phyloP scores from a whole-genome alignment of 805 yeast species.

The Candida alai region DNA sequence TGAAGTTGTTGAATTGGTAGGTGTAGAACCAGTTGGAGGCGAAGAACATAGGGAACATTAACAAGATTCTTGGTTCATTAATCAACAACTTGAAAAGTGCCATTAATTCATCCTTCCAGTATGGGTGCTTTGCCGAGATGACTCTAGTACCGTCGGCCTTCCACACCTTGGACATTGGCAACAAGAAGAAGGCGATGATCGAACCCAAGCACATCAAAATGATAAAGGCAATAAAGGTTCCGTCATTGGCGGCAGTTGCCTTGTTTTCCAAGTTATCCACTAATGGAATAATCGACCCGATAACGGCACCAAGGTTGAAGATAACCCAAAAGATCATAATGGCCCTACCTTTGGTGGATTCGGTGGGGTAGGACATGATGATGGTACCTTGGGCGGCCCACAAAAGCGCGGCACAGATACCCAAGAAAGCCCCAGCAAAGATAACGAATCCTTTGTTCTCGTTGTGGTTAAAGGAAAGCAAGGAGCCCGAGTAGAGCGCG shows the following conservation, averaged over 20 bases:
- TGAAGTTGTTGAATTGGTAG: conserved; percentile 58
- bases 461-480: conserved; percentile 45
- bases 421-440: conserved; percentile 55
- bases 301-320: conserved; percentile 59
- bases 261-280: conserved; percentile 44
- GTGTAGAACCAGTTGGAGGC: conserved; percentile 67
- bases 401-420: conserved; percentile 50
- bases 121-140: conserved; percentile 40
- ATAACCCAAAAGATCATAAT: conserved; percentile 58
- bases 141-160: conserved; percentile 50
- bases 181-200: conserved; percentile 40
- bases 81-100: conserved; percentile 37
- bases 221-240: conserved; percentile 53
- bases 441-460: conserved; percentile 49
- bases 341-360: conserved; percentile 48
- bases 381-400: conserved; percentile 62
- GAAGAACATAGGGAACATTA: conserved; percentile 56
- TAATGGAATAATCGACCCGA: conserved; percentile 57
- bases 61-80: conserved; percentile 41
- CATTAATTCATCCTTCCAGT: conserved; percentile 42
- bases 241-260: conserved; percentile 36
- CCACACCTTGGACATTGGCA: conserved; percentile 48
- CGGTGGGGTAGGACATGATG: conserved; percentile 55
- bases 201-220: conserved; percentile 48
- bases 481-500: conserved; percentile 49